Evolutionary conservation across 2,329 filamentous ascomycete genomes (phyloP), one percentile per base, ranked within the genome.

Genomic region (Neopestalotiopsis sp.): DNA sequence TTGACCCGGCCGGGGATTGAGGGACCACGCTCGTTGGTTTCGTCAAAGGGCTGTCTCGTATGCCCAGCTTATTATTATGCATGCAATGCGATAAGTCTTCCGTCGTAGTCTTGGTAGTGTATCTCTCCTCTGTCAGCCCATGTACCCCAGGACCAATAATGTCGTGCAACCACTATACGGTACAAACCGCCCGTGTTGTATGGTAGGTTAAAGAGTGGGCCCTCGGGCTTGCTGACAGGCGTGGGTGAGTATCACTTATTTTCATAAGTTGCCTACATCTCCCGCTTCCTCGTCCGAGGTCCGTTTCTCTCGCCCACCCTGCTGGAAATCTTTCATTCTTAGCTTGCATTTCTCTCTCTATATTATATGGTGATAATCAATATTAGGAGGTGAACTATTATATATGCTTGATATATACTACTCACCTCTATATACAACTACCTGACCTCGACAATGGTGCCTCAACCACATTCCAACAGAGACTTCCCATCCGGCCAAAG

Each of bases 231-330:
- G 57, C 57, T 59, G 57, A 59, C 57, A 24, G 57, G 57, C 57
- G 28, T 59, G 10, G 20, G 30, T 59, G 57, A 59, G 57, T 59
- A 59, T 59, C 34, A 59, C 24, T 28, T 28, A 28, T 28, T 28
- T 59, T 59, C 38, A 64, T 64, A 64, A 64, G 61, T 49, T 64
- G 61, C 12, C 42, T 28, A 38, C 14, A n/a, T 64, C 59, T 64
- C 61, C 61, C 61, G 38, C 61, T 38, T 20, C 61, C 61, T 62
- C 30, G 57, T 59, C 20, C 7, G 17, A 59, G 57, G 57, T 34
- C n/a, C 6, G 57, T 59, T 10, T 59, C 24, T 58, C 20, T 38
- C 57, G n/a, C 57, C 57, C 57, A 24, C 24, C 24, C 57, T 24
- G 34, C 61, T 28, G n/a, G 40, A 38, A 64, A 28, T 20, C 45